Percentiles rank a stretch among this genome's conserved stretches.
phyloP scores from a whole-genome alignment of 768 basidiomycete genomes.

The Boletus patriciae region DNA sequence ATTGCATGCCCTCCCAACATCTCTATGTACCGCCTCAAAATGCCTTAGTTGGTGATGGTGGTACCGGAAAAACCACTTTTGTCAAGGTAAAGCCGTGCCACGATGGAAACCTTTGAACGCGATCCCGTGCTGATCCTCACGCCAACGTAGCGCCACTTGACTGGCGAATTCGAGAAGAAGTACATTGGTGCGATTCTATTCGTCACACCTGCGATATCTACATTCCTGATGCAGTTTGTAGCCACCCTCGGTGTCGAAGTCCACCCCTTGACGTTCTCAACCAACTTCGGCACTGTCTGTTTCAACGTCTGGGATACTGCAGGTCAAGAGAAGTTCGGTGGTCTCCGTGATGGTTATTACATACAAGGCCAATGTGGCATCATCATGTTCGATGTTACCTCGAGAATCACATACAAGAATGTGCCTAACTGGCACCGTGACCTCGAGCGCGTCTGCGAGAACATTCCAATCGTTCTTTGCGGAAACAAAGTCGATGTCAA shows the following conservation, averaged over 20 bases:
- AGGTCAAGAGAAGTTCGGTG: conserved; percentile 99
- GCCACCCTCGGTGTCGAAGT: conserved; percentile 99
- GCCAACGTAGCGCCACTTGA: conserved; percentile 82
- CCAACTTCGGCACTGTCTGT: conserved; percentile 98
- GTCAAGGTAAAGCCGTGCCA: conserved; percentile 71
- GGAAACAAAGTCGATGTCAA: conserved; percentile 99
- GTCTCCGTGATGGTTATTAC: conserved; percentile 95
- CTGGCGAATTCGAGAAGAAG: conserved; percentile 99
- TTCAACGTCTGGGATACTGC: conserved; percentile 99
- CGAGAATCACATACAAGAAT: conserved; percentile 99
- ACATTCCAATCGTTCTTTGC: conserved; percentile 98
- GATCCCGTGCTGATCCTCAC: conserved; percentile 61
- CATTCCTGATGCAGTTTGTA: conserved; percentile 35
- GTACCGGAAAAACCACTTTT: conserved; percentile 97
- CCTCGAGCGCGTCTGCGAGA: conserved; percentile 99
- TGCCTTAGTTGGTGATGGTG: conserved; percentile 84
- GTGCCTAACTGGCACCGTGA: conserved; percentile 99
- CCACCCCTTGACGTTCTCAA: conserved; percentile 92
- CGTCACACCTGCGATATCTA: conserved; percentile 12
- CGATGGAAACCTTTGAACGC: conserved; percentile 21
- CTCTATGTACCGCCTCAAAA: neutral
- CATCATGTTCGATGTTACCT: conserved; percentile 99
- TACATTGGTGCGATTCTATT: conserved; percentile 76
- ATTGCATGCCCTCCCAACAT: conserved; percentile 4
- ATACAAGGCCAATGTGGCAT: conserved; percentile 99